Conservation (phyloP, 2,329 filamentous ascomycete genomes). For the Beauveria scarabaeidicola region DNA sequence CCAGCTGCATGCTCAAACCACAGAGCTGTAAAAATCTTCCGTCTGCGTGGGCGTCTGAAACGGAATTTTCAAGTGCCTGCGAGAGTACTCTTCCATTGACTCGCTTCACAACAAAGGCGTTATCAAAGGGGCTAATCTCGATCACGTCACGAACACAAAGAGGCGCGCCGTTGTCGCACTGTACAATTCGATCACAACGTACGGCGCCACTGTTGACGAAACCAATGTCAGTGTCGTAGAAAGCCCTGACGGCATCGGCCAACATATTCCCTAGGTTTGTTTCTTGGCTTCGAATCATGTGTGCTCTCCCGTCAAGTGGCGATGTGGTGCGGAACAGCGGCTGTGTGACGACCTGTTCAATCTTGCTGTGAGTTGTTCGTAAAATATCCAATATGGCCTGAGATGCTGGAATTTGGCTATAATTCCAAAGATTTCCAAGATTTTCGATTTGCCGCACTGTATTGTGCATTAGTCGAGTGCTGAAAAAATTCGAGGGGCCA, state of each 20-base stretch:
- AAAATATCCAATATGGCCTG: not conserved
- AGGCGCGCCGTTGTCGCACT: conserved; percentile 4
- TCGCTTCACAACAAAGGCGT: conserved; percentile 17
- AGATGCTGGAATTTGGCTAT: not conserved
- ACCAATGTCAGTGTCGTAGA: conserved; percentile 18
- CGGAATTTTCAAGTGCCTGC: conserved; percentile 17
- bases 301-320: conserved; percentile 17
- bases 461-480: not conserved
- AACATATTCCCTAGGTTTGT: conserved; percentile 21
- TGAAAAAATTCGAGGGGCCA: not conserved
- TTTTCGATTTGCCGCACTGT: not conserved
- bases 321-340: conserved; percentile 15
- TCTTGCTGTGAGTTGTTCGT: conserved; percentile 13
- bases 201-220: conserved; percentile 20
- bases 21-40: conserved; percentile 20
- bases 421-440: not conserved
- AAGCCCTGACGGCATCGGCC: conserved; percentile 18
- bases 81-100: conserved; percentile 13
- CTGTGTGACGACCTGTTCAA: conserved; percentile 14
- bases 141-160: conserved; percentile 18
- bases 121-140: conserved; percentile 19
- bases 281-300: conserved; percentile 17
- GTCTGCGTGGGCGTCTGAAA: conserved; percentile 20
- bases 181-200: conserved; percentile 17
- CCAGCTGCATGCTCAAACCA: conserved; percentile 14